Conservation (phyloP, 805 yeast genomes). For the Komagataella pseudopastoris region DNA sequence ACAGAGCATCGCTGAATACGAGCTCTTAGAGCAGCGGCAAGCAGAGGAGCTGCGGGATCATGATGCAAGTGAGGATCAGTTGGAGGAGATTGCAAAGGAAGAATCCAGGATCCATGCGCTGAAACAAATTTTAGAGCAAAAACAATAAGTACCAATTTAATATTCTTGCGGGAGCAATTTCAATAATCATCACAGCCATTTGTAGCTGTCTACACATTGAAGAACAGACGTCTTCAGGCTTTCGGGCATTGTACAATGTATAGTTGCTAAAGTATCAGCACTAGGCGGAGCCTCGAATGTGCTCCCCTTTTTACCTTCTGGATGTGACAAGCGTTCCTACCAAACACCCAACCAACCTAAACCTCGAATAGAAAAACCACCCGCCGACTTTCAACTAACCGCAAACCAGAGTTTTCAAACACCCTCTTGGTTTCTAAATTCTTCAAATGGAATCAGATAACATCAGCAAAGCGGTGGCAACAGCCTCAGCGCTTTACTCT, state of each 20-base stretch:
- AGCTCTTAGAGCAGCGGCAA: conserved; percentile 28
- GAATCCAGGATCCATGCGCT: background rate
- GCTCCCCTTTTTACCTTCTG: background rate
- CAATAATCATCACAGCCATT: background rate
- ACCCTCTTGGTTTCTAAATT: background rate
- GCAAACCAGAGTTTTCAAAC: background rate
- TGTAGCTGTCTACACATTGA: background rate
- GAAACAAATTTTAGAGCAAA: background rate
- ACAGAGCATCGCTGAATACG: conserved; percentile 27
- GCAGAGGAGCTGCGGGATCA: background rate
- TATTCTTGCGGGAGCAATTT: background rate
- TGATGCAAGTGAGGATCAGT: background rate
- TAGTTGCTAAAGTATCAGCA: background rate
- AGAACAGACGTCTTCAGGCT: background rate
- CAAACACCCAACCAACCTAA: background rate
- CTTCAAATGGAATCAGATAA: background rate
- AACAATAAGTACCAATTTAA: background rate
- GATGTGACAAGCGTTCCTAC: background rate
- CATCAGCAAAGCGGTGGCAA: conserved; percentile 33
- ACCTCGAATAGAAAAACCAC: background rate
- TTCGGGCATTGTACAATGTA: background rate
- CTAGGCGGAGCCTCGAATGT: background rate
- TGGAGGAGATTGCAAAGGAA: background rate
- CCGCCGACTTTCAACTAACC: background rate
- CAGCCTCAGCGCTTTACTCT: conserved; percentile 36